Percentiles rank a stretch among this genome's conserved stretches.
These are phyloP conservation scores for Withania somnifera DNA, from an alignment of 305 asterid genomes.

Conservation along the genomic window DNA sequence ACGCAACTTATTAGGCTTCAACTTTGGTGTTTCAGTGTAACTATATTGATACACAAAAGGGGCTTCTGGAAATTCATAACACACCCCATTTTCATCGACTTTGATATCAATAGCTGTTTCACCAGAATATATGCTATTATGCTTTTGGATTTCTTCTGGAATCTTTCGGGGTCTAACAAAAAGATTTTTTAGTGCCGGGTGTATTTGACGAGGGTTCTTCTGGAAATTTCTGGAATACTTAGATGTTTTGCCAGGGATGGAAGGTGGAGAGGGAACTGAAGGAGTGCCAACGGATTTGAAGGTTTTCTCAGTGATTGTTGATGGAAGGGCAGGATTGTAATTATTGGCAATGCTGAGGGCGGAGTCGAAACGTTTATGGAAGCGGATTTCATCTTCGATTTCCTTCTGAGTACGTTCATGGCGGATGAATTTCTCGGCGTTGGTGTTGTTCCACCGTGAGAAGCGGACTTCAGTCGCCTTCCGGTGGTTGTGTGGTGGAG, in stretches of 20 bases:
- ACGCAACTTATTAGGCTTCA: constrained; percentile 63
- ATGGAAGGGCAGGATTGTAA: constrained; percentile 83
- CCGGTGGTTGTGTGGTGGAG: constrained; percentile 35
- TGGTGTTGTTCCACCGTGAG: constrained; percentile 98
- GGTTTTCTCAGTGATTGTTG: constrained; percentile 13
- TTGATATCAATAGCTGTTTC: constrained; percentile 25
- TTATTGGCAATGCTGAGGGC: constrained; percentile 52
- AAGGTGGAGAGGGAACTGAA: constrained; percentile 70
- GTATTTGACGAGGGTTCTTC: constrained; percentile 9
- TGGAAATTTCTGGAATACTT: constrained; percentile 52
- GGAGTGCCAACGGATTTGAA: constrained; percentile 80
- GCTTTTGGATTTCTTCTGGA: constrained; percentile 8
- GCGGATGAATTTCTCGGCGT: constrained; percentile 66
- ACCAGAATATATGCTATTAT: not conserved
- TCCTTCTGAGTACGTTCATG: constrained; percentile 53
- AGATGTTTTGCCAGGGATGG: constrained; percentile 70
- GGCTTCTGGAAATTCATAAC: constrained; percentile 65
- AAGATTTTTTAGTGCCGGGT: constrained; percentile 66
- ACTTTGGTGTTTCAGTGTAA: constrained; percentile 86
- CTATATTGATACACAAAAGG: constrained; percentile 87
- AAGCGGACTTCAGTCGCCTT: constrained; percentile 59
- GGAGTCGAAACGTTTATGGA: constrained; percentile 63
- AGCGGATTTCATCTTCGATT: constrained; percentile 65
- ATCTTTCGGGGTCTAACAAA: constrained; percentile 22
- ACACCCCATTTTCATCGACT: constrained; percentile 59